These are phyloP conservation scores for Luffa aegyptiaca DNA, from an alignment of 306 rosid genomes.

Conservation along the genomic window DNA sequence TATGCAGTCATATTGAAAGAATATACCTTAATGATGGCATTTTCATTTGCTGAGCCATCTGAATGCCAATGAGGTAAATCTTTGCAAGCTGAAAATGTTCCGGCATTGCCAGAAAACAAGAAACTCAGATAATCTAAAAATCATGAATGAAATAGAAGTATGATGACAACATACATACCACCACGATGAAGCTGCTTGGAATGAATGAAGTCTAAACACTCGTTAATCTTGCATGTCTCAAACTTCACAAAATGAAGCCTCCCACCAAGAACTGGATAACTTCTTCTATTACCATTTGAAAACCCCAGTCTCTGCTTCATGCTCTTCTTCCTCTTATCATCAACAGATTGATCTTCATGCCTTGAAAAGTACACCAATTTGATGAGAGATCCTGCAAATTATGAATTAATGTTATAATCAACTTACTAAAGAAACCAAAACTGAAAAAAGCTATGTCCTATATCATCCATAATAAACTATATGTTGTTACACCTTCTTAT, in stretches of 20 bases:
- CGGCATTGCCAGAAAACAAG: neutral
- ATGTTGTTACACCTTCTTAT: neutral
- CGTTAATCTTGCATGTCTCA: constrained; percentile 81
- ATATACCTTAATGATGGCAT: constrained; percentile 79
- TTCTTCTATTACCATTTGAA: constrained; percentile 68
- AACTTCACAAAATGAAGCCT: constrained; percentile 99
- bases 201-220: constrained; percentile 86
- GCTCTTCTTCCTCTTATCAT: constrained; percentile 66
- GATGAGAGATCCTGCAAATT: constrained; percentile 73
- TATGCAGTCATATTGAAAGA: neutral
- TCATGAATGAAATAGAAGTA: neutral
- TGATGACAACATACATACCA: constrained; percentile 30
- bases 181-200: constrained; percentile 92
- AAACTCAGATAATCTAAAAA: constrained; percentile 1
- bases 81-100: constrained; percentile 27
- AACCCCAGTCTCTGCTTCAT: constrained; percentile 62
- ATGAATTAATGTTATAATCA: neutral
- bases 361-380: constrained; percentile 96
- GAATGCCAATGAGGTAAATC: constrained; percentile 53
- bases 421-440: neutral
- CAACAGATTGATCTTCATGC: constrained; percentile 52
- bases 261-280: constrained; percentile 96
- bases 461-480: neutral
- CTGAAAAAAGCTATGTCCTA: neutral
- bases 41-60: constrained; percentile 35